Base-by-base conservation (phyloP, 768 basidiomycete genomes). In the Lactifluus pinguis region DNA sequence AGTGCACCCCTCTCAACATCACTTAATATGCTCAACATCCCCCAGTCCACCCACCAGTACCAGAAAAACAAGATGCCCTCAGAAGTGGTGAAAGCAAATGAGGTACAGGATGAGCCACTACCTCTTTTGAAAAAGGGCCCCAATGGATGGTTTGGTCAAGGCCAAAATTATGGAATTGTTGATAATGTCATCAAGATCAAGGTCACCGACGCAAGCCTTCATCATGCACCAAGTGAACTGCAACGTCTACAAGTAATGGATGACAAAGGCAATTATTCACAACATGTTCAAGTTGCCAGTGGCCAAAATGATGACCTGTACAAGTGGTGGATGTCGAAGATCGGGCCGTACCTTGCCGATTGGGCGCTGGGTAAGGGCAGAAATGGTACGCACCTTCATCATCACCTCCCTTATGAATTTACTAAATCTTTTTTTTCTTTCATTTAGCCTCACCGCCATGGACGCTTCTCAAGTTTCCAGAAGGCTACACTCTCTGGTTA, bases 331-430 rank as follows among this genome's bases (percentile, higher is more conserved):
- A 58, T 54, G 56, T 0, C 0, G 21, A 54, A 44, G 8, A 62
- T 58, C 7, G 61, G 56, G 8, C 61, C 61, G 1, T 62, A 53
- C 15, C 61, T 62, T 7, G 61, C 17, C 0, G 47, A 62, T 32
- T 62, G 61, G 61, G 61, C 49, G 7, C 21, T 62, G n/a, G 32
- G 45, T 2, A 49, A 49, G 14, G 2, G n/a, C 8, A 7, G 13
- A 0, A 0, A 49, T 21, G 39, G 61, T 49, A n/a, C 50, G 61
- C 49, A 6, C 38, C 1, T 38, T 15, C 19, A 21, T 45, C 44
- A 9, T 3, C 38, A n/a, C 8, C 6, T 45, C 44, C 25, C 25
- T 25, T 25, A 25, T 25, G 25, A 25, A 25, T 19, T 7, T 6
- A 9, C 19, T 19, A 19, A 2, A 42, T n/a, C 6, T 6, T 45